A percentile compares a stretch with the other conserved stretches of the same genome.
Evolutionary conservation across 2,329 filamentous ascomycete species (phyloP).

Genomic region (Monilinia laxa): DNA sequence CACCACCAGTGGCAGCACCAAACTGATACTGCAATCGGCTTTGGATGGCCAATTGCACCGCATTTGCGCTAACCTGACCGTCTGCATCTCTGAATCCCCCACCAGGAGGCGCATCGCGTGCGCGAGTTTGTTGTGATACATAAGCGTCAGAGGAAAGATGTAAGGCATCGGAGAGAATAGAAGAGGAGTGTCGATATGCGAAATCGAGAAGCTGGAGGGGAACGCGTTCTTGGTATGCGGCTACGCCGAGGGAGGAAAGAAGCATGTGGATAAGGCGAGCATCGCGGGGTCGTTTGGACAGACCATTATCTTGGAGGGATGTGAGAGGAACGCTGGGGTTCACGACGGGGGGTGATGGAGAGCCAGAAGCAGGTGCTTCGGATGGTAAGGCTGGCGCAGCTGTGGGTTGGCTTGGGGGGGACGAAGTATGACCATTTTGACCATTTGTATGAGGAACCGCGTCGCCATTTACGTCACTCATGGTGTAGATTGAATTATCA

Average conservation of each 20-base stretch:
- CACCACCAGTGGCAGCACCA: conserved; percentile 50
- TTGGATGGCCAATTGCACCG: conserved; percentile 70
- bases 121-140: conserved; percentile 44
- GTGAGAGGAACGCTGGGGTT: conserved; percentile 39
- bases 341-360: conserved; percentile 17
- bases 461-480: conserved; percentile 40
- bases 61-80: conserved; percentile 58
- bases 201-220: conserved; percentile 83
- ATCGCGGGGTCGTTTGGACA: conserved; percentile 66
- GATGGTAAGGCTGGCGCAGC: conserved; percentile 34
- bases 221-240: conserved; percentile 77
- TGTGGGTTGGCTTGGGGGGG: conserved; percentile 30
- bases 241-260: conserved; percentile 74
- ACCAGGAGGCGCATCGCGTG: conserved; percentile 38
- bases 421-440: conserved; percentile 52
- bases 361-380: conserved; percentile 24
- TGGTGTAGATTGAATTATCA: conserved; percentile 20
- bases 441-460: conserved; percentile 54
- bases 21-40: conserved; percentile 70
- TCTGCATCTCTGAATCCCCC: conserved; percentile 39
- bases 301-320: conserved; percentile 39
- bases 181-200: conserved; percentile 76
- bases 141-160: conserved; percentile 70
- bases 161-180: conserved; percentile 68
- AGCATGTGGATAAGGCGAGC: conserved; percentile 77